A percentile compares a stretch with the other conserved stretches of the same genome.
These are phyloP conservation scores for Linum lewisii DNA, from an alignment of 345 rosid species.

Conservation along the genomic window DNA sequence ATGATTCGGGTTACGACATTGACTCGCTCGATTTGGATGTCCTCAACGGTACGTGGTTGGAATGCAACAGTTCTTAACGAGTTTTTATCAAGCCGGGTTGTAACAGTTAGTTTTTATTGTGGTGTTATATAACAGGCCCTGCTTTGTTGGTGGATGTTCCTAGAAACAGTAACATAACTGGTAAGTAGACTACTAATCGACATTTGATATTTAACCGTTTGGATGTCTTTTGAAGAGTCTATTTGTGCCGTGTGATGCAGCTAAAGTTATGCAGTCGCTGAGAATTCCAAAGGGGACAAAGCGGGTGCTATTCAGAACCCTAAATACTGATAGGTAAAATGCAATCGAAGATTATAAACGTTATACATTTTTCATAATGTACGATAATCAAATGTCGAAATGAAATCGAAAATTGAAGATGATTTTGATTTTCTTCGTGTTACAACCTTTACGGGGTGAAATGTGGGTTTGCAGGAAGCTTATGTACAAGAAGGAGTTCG, in stretches of 20 bases:
- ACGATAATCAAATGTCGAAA: neutral
- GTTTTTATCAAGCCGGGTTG: no score
- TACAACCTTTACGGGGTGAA: no score
- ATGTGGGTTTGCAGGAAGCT: constrained; percentile 21
- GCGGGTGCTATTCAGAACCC: neutral
- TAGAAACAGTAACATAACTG: neutral
- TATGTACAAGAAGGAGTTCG: constrained; percentile 29
- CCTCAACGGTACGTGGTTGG: constrained; percentile 13
- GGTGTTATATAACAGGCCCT: neutral
- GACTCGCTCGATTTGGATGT: constrained; percentile 32
- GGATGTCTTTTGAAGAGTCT: neutral
- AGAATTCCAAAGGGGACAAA: neutral
- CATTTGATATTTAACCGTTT: no score
- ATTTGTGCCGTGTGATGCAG: constrained; percentile 4
- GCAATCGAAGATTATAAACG: constrained; percentile 2
- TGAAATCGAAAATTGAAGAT: neutral
- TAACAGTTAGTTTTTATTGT: no score
- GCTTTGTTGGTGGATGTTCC: neutral
- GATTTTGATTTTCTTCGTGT: no score
- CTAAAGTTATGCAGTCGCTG: constrained; percentile 26
- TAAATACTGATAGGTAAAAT: constrained; percentile 11
- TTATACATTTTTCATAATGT: neutral
- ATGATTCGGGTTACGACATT: constrained; percentile 40
- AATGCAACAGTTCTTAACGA: neutral
- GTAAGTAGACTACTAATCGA: neutral